phyloP scores from a whole-genome alignment of 176 grass and related monocot genomes.

The Avena atlantica region DNA sequence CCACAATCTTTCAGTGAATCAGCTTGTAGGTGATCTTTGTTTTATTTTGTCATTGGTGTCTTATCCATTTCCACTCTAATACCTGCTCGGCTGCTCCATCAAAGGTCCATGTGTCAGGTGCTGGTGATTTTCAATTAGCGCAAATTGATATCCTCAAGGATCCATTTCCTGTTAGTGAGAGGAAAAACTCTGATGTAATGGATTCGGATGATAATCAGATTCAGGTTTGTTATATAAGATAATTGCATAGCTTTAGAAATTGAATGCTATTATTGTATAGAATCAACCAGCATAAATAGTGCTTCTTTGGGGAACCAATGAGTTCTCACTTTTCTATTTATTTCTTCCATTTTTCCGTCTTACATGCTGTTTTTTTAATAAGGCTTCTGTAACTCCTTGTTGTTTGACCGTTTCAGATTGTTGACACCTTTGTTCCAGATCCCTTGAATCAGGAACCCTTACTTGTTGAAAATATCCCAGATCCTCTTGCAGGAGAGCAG shows the following conservation, averaged over 20 bases:
- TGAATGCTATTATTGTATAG: conserved; percentile 4
- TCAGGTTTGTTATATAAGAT: conserved; percentile 63
- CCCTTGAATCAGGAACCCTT: conserved; percentile 75
- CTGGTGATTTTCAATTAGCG: conserved; percentile 83
- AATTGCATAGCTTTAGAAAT: conserved; percentile 33
- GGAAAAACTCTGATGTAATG: conserved; percentile 73
- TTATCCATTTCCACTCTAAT: conserved; percentile 48
- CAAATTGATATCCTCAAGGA: conserved; percentile 91
- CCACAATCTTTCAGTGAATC: conserved; percentile 87
- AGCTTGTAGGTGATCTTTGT: conserved; percentile 76
- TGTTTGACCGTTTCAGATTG: conserved; percentile 58
- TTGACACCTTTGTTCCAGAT: conserved; percentile 78
- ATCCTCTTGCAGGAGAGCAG: conserved; percentile 94
- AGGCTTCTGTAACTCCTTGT: conserved; percentile 17
- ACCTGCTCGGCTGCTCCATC: conserved; percentile 34
- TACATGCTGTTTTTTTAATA: conserved; percentile 6
- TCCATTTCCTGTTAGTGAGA: conserved; percentile 70
- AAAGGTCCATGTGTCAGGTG: conserved; percentile 89
- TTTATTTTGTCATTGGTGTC: conserved; percentile 19
- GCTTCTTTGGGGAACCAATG: neutral
- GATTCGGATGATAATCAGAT: conserved; percentile 69
- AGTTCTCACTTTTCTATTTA: conserved; percentile 10
- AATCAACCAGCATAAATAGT: conserved; percentile 2
- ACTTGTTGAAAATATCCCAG: conserved; percentile 78
- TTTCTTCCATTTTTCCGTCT: neutral